Conservation (phyloP, 2,329 filamentous ascomycete species). For the Neonectria punicea region DNA sequence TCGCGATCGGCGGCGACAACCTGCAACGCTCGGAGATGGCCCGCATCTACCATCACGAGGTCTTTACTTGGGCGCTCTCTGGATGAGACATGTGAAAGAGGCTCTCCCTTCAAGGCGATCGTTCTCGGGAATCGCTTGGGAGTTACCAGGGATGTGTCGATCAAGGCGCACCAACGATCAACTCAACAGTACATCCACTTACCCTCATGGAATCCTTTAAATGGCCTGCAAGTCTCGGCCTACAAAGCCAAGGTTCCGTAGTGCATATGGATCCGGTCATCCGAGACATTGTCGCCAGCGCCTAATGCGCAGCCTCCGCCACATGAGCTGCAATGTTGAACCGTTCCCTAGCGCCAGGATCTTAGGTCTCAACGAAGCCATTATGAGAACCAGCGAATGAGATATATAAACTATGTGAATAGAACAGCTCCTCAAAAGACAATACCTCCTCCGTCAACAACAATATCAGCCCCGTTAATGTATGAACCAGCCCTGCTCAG, state of each 20-base stretch:
- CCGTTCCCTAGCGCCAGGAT: too few species aligned
- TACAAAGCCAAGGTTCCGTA: too few species aligned
- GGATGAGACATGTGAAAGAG: neutral
- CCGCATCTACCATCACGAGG: neutral
- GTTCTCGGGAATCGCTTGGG: neutral
- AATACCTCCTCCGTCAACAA: slow-evolving; percentile 67
- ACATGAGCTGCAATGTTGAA: too few species aligned
- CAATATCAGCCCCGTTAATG: slow-evolving; percentile 74
- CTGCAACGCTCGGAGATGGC: neutral
- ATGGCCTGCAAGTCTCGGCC: neutral
- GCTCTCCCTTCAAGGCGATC: neutral
- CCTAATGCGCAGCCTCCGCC: too few species aligned
- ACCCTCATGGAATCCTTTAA: neutral
- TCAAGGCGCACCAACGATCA: neutral
- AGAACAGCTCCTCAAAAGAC: neutral
- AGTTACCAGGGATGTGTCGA: neutral
- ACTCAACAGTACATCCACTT: neutral
- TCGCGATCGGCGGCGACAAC: neutral
- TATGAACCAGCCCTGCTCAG: slow-evolving; percentile 71
- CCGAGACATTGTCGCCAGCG: too few species aligned
- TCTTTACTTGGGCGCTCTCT: neutral
- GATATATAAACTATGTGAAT: too few species aligned
- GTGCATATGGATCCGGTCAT: too few species aligned
- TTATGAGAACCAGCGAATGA: too few species aligned
- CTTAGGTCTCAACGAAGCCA: too few species aligned